Conservation (phyloP, 2,329 filamentous ascomycete species). For the Nigrospora sphaerica region DNA sequence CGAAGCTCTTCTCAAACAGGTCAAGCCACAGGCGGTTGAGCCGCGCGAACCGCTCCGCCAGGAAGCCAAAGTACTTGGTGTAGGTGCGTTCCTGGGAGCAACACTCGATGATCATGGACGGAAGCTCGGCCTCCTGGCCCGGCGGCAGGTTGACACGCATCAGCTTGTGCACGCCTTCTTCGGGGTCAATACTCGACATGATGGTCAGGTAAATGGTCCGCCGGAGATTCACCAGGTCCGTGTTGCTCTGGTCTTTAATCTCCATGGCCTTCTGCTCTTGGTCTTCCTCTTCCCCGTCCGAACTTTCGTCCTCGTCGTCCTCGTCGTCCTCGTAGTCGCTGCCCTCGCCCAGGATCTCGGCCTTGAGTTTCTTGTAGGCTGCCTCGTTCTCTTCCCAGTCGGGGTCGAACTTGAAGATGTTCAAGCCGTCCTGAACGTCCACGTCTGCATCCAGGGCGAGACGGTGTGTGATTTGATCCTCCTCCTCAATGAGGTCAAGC, state of each 20-base stretch:
- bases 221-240: constrained; percentile 86
- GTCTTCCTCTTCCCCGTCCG: constrained; percentile 66
- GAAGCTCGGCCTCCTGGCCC: constrained; percentile 82
- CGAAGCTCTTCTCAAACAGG: constrained; percentile 83
- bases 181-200: constrained; percentile 91
- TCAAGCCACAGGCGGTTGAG: constrained; percentile 93
- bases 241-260: constrained; percentile 97
- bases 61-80: constrained; percentile 92
- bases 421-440: constrained; percentile 78
- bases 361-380: constrained; percentile 82
- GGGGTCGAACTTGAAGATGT: constrained; percentile 90
- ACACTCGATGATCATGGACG: constrained; percentile 95
- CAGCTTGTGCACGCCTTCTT: constrained; percentile 95
- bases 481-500: constrained; percentile 90
- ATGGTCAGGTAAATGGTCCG: constrained; percentile 96
- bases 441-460: constrained; percentile 77
- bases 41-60: constrained; percentile 92
- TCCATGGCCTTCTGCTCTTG: constrained; percentile 78
- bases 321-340: constrained; percentile 71
- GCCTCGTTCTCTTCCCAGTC: constrained; percentile 89
- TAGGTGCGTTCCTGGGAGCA: constrained; percentile 96
- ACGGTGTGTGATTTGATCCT: constrained; percentile 93
- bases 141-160: constrained; percentile 87
- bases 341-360: constrained; percentile 89
- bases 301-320: constrained; percentile 61